phyloP scores from a whole-genome alignment of 495 filamentous ascomycete genomes.

The Xylaria sp. region DNA sequence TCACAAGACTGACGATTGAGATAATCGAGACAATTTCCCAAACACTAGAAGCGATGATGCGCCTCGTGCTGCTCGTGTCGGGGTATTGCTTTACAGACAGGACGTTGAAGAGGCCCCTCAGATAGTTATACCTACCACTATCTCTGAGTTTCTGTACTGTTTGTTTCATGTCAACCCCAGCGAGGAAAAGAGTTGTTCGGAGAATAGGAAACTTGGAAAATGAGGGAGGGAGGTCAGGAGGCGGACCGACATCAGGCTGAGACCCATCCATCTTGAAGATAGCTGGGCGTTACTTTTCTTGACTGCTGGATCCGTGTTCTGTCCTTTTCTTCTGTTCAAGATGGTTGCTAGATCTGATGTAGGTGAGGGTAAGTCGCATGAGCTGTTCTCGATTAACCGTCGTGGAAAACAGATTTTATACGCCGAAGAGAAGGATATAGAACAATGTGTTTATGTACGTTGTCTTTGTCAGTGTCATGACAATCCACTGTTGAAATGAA shows the following conservation, averaged over 20 bases:
- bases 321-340: neutral
- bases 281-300: neutral
- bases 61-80: neutral
- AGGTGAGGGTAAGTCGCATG: neutral
- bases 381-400: neutral
- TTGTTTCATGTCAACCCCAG: neutral
- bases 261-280: neutral
- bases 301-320: neutral
- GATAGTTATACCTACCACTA: neutral
- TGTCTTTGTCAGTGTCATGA: neutral
- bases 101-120: neutral
- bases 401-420: neutral
- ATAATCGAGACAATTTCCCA: neutral
- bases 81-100: neutral
- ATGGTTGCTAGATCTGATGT: neutral
- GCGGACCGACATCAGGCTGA: neutral
- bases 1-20: neutral
- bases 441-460: neutral
- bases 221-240: neutral
- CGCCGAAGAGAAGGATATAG: neutral
- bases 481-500: neutral
- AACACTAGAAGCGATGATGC: neutral
- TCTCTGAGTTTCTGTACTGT: neutral
- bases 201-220: neutral
- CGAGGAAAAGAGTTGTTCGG: neutral